Evolutionary conservation across 176 grass and related monocot genomes (phyloP).

Genomic region (Triticum turgidum): DNA sequence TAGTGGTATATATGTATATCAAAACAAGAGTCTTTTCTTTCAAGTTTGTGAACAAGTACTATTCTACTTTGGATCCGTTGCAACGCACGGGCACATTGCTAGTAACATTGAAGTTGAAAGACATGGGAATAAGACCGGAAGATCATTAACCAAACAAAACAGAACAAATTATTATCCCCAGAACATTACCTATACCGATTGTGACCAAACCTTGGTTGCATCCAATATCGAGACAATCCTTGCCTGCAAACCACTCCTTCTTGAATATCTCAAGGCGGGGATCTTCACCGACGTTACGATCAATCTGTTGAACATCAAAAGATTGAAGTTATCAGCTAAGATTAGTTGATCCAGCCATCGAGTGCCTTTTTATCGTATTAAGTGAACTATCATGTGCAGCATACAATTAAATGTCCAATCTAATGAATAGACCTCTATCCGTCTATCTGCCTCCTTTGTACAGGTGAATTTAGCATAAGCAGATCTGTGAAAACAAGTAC

Average conservation of each 20-base stretch:
- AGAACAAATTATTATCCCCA: background rate
- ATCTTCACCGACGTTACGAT: slow-evolving; percentile 69
- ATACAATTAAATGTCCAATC: background rate
- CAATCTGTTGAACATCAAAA: slow-evolving; percentile 46
- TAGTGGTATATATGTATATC: no score
- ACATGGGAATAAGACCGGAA: background rate
- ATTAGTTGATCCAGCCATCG: background rate
- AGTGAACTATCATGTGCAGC: background rate
- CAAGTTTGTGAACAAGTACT: no score
- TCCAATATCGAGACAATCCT: slow-evolving; percentile 96
- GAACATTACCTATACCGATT: slow-evolving; percentile 67
- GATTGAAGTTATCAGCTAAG: slow-evolving; percentile 13
- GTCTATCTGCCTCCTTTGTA: background rate
- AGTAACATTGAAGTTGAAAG: background rate
- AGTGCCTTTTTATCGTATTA: background rate
- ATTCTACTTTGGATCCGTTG: no score
- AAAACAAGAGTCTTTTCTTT: no score
- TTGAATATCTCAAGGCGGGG: slow-evolving; percentile 74
- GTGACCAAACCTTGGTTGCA: slow-evolving; percentile 94
- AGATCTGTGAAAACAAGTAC: background rate
- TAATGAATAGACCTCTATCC: background rate
- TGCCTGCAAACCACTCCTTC: slow-evolving; percentile 87
- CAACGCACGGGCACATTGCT: no score
- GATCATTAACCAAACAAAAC: slow-evolving; percentile 16
- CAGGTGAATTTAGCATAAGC: background rate